Base-by-base conservation (phyloP, 495 filamentous ascomycete species). In the Aspergillus asperescens region DNA sequence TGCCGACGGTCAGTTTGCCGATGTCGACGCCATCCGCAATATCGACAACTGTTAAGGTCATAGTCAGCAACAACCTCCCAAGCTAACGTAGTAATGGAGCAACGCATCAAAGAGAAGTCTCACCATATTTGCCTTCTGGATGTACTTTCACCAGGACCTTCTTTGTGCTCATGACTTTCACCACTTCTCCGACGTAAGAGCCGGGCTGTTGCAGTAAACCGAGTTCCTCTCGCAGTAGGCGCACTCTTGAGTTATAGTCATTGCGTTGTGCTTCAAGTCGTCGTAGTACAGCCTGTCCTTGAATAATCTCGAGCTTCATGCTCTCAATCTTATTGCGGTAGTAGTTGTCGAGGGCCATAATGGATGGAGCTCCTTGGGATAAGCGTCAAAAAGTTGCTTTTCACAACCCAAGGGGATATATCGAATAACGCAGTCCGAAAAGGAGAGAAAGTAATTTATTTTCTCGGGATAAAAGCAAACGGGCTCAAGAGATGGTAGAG, bases 321-420 rank as follows among this genome's bases (percentile, higher is more conserved):
- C 85, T 83, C 87, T 99, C 93, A 72, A 99, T 96, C 80, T 99
- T 99, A 74, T 97, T 96, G 77, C 90, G 88, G 71, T 92, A 99
- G 74, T 95, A 99, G 72, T 86, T 95, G 73, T 97, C 93, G 74
- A 99, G 87, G 80, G 92, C 90, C 93, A 98, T 98, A 56, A 59
- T 46, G 54, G 61, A 60, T 65, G 62, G 64, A 58, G 65, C 61
- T 66, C 50, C 47, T 53, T 43, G 35, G 19, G 35, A 31, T 56
- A 39, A 41, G 38, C 42, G 24, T 41, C 37, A 32, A 18, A 18
- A 29, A 41, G 24, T 41, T 37, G 34, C 34, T 24, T 37, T 20
- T 43, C 24, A 37, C 34, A 27, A 20, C 5, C 42, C 41, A 31
- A 16, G n/a, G 24, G 18, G 24, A 40, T 22, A 23, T 9, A 27